phyloP scores from a whole-genome alignment of 805 yeast species.

The Ogataea trehalophila region DNA sequence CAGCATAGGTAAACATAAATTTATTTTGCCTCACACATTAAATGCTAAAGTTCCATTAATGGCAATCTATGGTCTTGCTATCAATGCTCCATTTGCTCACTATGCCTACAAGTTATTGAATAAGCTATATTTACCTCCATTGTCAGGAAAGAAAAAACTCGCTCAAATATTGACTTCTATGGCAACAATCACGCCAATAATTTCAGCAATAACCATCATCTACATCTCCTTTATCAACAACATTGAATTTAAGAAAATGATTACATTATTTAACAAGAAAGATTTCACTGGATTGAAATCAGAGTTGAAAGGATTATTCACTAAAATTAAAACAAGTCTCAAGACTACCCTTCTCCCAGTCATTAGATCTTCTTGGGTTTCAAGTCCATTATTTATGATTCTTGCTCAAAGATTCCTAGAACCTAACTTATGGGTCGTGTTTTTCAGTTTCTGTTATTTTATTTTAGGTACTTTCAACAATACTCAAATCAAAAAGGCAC shows the following conservation, averaged over 20 bases:
- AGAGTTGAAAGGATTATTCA: constrained; percentile 8
- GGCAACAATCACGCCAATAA: constrained; percentile 50
- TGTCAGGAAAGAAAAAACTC: constrained; percentile 36
- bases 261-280: constrained; percentile 1
- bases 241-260: constrained; percentile 6
- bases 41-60: constrained; percentile 45
- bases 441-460: constrained; percentile 54
- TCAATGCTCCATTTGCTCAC: constrained; percentile 58
- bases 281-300: constrained; percentile 11
- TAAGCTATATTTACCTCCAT: constrained; percentile 38
- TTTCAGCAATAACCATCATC: constrained; percentile 43
- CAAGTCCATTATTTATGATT: constrained; percentile 46
- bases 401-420: constrained; percentile 53
- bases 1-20: constrained; percentile 11
- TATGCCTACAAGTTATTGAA: constrained; percentile 45
- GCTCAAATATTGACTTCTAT: constrained; percentile 49
- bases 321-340: constrained; percentile 31
- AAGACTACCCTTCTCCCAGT: constrained; percentile 41
- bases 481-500: constrained; percentile 40
- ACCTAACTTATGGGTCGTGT: constrained; percentile 62
- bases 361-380: constrained; percentile 48
- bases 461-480: constrained; percentile 60
- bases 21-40: constrained; percentile 35
- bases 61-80: constrained; percentile 49
- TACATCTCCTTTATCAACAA: constrained; percentile 50